These are phyloP conservation scores for Scenedesmus sp. DNA, from an alignment of 163 green algal genomes.

Conservation along the genomic window DNA sequence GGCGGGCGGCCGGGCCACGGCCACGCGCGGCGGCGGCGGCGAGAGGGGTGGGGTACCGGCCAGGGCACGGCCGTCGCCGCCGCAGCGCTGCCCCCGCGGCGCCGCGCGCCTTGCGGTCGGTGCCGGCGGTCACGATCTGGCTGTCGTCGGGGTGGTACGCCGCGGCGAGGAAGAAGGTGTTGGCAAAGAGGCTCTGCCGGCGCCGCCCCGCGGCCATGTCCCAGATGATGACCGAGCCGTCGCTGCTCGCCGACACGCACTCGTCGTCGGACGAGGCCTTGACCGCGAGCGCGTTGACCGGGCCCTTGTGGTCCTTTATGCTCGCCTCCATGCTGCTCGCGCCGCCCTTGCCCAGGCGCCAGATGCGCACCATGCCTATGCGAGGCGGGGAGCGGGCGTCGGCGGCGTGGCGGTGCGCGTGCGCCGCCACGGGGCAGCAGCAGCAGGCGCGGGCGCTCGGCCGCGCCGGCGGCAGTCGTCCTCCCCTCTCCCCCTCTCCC, in stretches of 20 bases:
- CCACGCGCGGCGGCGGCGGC: not conserved
- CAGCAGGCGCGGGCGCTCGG: not conserved
- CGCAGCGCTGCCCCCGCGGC: too few species aligned
- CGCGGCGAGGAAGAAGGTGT: constrained; percentile 85
- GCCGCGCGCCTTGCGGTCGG: constrained; percentile 74
- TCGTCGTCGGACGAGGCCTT: constrained; percentile 60
- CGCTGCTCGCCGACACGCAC: constrained; percentile 70
- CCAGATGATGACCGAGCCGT: constrained; percentile 92
- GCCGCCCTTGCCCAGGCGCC: constrained; percentile 65
- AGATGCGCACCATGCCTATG: constrained; percentile 68
- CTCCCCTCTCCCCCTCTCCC: constrained; percentile 59
- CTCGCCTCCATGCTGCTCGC: constrained; percentile 74
- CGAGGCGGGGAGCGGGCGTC: not conserved
- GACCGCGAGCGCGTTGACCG: constrained; percentile 77
- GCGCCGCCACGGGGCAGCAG: too few species aligned
- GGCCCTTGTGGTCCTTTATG: constrained; percentile 89
- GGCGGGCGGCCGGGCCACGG: too few species aligned
- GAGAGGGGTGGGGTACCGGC: not conserved
- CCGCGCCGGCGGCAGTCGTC: not conserved
- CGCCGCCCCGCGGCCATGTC: constrained; percentile 62
- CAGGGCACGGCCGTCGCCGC: too few species aligned
- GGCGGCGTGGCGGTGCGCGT: not conserved
- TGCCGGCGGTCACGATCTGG: constrained; percentile 80
- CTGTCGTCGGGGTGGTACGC: constrained; percentile 85
- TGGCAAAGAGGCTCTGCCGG: constrained; percentile 75